Evolutionary conservation across 2,329 filamentous ascomycete genomes (phyloP).

Genomic region (Colletotrichum scovillei): DNA sequence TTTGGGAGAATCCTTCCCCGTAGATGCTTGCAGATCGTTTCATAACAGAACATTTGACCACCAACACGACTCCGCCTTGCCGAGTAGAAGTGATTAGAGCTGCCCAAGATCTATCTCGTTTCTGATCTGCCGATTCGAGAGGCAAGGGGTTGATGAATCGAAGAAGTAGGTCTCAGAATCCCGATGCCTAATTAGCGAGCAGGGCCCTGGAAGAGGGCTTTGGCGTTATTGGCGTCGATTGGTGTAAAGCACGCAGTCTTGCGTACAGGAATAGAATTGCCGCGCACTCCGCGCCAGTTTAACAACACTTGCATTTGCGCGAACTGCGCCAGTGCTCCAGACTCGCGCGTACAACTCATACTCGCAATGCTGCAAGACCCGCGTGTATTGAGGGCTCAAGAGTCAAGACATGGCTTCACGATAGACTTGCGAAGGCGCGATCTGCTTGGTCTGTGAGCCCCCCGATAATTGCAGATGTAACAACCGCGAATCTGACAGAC

Average conservation of each 20-base stretch:
- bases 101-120: conserved; percentile 10
- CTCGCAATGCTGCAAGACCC: background rate
- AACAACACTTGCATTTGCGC: background rate
- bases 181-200: background rate
- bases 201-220: background rate
- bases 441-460: background rate
- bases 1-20: conserved; percentile 9
- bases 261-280: conserved; percentile 7
- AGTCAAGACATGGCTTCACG: background rate
- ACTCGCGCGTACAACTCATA: background rate
- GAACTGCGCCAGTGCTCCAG: background rate
- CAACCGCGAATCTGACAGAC: background rate
- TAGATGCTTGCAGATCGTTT: background rate
- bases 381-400: background rate
- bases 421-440: background rate
- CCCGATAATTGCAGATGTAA: too few relatives aligned
- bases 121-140: conserved; percentile 1
- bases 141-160: background rate
- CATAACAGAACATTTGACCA: background rate
- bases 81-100: background rate
- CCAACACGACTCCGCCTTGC: background rate
- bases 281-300: conserved; percentile 14
- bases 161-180: background rate
- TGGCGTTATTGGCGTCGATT: background rate
- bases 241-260: conserved; percentile 1